A percentile compares a stretch with the other conserved stretches of the same genome.
Evolutionary conservation across 179 eudicot genomes (phyloP).

Genomic region (Spergularia azorica): DNA sequence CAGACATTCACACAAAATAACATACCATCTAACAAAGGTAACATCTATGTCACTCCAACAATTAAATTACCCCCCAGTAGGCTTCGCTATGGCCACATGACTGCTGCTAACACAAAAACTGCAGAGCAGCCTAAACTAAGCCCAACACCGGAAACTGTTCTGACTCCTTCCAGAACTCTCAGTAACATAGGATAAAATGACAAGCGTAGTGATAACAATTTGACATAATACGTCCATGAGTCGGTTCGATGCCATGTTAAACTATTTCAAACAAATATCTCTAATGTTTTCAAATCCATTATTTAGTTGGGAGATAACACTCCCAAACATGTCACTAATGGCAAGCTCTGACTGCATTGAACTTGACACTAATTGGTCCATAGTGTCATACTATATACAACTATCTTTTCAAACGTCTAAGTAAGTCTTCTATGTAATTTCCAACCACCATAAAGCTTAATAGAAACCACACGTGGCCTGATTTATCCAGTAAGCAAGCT

Average conservation of each 20-base stretch:
- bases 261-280: not conserved
- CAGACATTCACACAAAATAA: not conserved
- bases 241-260: not conserved
- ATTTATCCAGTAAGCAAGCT: slow-evolving; percentile 28
- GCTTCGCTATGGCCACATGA: not conserved
- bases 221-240: not conserved
- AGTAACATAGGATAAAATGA: slow-evolving; percentile 1
- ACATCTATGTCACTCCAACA: not conserved
- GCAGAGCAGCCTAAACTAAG: no score
- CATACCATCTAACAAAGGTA: not conserved
- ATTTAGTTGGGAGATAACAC: not conserved
- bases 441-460: not conserved
- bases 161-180: no score
- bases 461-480: not conserved
- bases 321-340: not conserved
- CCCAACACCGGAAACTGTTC: not conserved
- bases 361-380: not conserved
- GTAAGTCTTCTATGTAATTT: not conserved
- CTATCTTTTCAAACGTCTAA: slow-evolving; percentile 2
- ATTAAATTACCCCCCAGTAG: not conserved
- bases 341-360: not conserved
- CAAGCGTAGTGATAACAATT: not conserved
- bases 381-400: slow-evolving; percentile 1
- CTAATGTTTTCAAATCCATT: not conserved
- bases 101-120: no score